phyloP scores from a whole-genome alignment of 2,329 filamentous ascomycete genomes.

The Botryotinia convoluta region DNA sequence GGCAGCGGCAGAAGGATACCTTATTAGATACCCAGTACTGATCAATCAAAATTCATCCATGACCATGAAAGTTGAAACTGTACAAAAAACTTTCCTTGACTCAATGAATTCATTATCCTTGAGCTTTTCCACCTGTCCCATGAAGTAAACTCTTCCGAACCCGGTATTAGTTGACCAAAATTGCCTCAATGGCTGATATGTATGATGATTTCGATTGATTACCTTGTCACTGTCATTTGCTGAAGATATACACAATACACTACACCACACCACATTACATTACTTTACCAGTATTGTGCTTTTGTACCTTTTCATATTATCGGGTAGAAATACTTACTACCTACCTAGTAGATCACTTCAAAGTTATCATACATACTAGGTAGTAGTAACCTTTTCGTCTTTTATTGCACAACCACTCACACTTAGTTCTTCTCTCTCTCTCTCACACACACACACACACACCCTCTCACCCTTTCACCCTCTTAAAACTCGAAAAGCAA shows the following conservation, averaged over 20 bases:
- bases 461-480: background rate
- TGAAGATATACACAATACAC: constrained; percentile 7
- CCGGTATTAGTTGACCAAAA: background rate
- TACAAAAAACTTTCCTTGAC: background rate
- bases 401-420: background rate
- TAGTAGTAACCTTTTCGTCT: background rate
- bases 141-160: background rate
- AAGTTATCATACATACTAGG: constrained; percentile 1
- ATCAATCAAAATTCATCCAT: background rate
- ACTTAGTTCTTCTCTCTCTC: background rate
- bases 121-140: background rate
- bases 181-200: constrained; percentile 2
- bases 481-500: constrained; percentile 13
- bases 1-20: background rate
- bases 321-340: background rate
- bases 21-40: background rate
- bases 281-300: background rate
- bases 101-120: background rate
- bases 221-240: constrained; percentile 2
- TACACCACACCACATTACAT: background rate
- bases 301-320: constrained; percentile 1
- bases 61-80: background rate
- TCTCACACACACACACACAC: background rate
- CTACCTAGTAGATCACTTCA: background rate
- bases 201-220: background rate